phyloP scores from a whole-genome alignment of 2,329 filamentous ascomycete species.

The Clarireedia monteithiana region DNA sequence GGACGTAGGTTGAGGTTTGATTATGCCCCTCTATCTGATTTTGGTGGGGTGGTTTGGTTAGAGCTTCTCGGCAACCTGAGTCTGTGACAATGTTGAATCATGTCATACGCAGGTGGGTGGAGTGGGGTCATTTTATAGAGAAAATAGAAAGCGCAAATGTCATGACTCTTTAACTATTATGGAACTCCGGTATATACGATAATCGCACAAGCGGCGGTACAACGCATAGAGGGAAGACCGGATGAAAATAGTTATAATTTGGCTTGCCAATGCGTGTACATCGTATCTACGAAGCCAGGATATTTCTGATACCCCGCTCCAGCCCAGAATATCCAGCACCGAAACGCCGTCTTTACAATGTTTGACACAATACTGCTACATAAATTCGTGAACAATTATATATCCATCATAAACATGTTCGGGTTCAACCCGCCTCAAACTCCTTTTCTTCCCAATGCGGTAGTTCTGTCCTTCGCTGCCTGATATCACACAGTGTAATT shows the following conservation, averaged over 20 bases:
- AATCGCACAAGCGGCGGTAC: neutral
- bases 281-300: neutral
- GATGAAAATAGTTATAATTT: neutral
- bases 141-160: neutral
- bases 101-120: neutral
- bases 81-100: conserved; percentile 2
- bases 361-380: neutral
- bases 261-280: neutral
- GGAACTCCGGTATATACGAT: neutral
- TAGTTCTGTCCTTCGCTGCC: conserved; percentile 5
- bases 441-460: conserved; percentile 12
- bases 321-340: neutral
- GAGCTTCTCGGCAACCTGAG: conserved; percentile 4
- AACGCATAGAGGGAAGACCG: neutral
- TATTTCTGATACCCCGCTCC: neutral
- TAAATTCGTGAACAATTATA: conserved; percentile 1
- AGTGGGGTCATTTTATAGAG: neutral
- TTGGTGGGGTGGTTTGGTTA: conserved; percentile 17
- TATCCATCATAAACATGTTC: neutral
- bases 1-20: conserved; percentile 13
- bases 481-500: conserved; percentile 16
- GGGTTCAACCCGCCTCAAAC: neutral
- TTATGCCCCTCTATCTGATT: conserved; percentile 18
- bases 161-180: neutral
- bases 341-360: neutral